Base-by-base conservation (phyloP, 1,139 yeast species). In the Taiozyma sp. region DNA sequence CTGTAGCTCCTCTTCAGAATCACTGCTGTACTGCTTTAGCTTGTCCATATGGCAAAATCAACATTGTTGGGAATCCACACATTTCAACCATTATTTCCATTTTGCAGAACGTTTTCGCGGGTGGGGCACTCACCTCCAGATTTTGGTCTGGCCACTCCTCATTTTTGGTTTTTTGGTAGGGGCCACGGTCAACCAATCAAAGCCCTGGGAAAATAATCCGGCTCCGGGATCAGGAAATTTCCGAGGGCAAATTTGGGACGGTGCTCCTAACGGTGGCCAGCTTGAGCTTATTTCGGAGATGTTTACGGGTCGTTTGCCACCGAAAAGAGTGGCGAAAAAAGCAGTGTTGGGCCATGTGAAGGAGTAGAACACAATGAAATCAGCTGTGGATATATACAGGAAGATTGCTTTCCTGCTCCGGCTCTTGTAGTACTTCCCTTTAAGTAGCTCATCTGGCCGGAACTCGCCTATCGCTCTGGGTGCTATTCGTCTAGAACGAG, bases 151-250 rank as follows among this genome's bases (percentile, higher is more conserved):
- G 23, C 34, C 23, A 10, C 24, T 19, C 19, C 19, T 19, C 19
- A 19, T 19, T 19, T 19, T 19, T 19, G 19, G n/a, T 5, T 16
- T 30, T 29, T 28, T 13, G 22, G 28, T 38, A 22, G 14, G 29
- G 4, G 27, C 38, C 40, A 45, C 30, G 19, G 13, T 19, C 41
- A 38, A 24, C 55, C 55, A 53, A 53, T 53, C 47, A 49, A 42
- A 47, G 27, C 16, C 34, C 50, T 27, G 47, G 43, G 48, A 53
- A 45, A 51, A 48, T 51, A 51, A 50, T 50, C 51, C 55, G 55
- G 55, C 46, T 48, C 55, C 55, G 55, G 43, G 14, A 3, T 19
- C 4, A 36, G 45, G 51, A 53, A 24, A 34, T 10, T 38, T 38
- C 14, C 41, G 24, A 19, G 24, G 24, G 14, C 13, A 8, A 19